Percentiles rank a stretch among this genome's conserved stretches.
Evolutionary conservation across 2,329 filamentous ascomycete genomes (phyloP).

Genomic region (Onygenales sp.): DNA sequence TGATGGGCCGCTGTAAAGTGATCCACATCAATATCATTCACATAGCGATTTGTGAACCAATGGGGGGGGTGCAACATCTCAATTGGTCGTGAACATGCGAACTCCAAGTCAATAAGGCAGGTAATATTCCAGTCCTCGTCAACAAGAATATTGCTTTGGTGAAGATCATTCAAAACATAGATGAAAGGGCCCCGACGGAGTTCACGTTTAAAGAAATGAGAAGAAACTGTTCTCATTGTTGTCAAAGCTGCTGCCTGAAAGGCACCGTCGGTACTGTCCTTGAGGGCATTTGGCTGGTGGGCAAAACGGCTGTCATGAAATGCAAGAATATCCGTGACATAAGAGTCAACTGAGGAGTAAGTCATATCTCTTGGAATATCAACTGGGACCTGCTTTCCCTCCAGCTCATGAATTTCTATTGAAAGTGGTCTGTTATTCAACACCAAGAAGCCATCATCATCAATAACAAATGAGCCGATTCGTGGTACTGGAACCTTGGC

Average conservation of each 20-base stretch:
- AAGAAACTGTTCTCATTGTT: constrained; percentile 20
- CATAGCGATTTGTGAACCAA: constrained; percentile 17
- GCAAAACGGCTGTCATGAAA: constrained; percentile 19
- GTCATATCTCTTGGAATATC: constrained; percentile 16
- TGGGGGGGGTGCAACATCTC: constrained; percentile 20
- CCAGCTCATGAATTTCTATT: constrained; percentile 14
- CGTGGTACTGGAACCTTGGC: constrained; percentile 16
- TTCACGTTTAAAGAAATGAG: constrained; percentile 20
- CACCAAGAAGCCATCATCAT: constrained; percentile 15
- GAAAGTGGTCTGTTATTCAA: constrained; percentile 18
- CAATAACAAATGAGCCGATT: constrained; percentile 26
- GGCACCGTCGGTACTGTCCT: constrained; percentile 12
- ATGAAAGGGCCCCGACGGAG: constrained; percentile 26
- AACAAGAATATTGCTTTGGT: constrained; percentile 29
- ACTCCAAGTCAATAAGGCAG: constrained; percentile 24
- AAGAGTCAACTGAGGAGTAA: constrained; percentile 17
- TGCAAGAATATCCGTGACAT: constrained; percentile 18
- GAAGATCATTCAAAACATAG: constrained; percentile 29
- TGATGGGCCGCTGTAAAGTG: constrained; percentile 4
- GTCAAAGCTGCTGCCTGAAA: constrained; percentile 19
- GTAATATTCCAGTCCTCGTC: constrained; percentile 25
- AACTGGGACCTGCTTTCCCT: constrained; percentile 18
- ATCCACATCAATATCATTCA: constrained; percentile 12
- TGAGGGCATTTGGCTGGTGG: constrained; percentile 20
- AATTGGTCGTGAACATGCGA: constrained; percentile 21